Evolutionary conservation across 371 early-diverging fungal species (phyloP).

Genomic region (Lichtheimia corymbifera): DNA sequence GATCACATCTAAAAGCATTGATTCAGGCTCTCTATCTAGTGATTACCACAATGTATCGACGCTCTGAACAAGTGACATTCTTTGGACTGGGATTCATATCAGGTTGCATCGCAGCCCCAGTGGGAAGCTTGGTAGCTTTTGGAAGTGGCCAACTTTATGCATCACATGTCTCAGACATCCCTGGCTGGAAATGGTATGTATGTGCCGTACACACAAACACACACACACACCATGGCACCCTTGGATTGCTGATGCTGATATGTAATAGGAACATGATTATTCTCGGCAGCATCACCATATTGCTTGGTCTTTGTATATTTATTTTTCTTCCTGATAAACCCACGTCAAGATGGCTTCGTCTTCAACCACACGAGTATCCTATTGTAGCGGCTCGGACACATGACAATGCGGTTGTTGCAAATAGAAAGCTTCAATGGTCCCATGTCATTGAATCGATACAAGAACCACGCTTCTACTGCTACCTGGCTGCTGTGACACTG

Average conservation of each 20-base stretch:
- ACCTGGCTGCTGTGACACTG: constrained; percentile 1
- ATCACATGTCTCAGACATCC: background rate
- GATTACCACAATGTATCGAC: constrained; percentile 34
- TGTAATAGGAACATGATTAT: constrained; percentile 12
- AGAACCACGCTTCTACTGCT: constrained; percentile 13
- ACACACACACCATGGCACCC: too few species aligned
- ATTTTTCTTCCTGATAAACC: constrained; percentile 13
- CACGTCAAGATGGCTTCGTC: constrained; percentile 12
- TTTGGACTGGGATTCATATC: constrained; percentile 11
- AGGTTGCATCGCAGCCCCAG: background rate
- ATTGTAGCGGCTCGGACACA: constrained; percentile 11
- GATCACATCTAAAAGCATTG: background rate
- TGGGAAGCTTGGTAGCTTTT: background rate
- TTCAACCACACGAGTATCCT: constrained; percentile 7
- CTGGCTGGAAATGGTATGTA: constrained; percentile 21
- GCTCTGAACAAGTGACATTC: constrained; percentile 31
- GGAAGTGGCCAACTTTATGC: background rate
- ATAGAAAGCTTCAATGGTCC: constrained; percentile 1
- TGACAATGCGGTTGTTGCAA: constrained; percentile 11
- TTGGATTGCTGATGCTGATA: too few species aligned
- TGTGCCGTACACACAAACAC: too few species aligned
- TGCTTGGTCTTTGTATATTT: constrained; percentile 9
- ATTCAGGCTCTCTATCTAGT: constrained; percentile 2
- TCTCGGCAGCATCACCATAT: constrained; percentile 8
- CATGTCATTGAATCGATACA: constrained; percentile 12